Base-by-base conservation (phyloP, 352 stramenopile species). In the Pythium periplocum region DNA sequence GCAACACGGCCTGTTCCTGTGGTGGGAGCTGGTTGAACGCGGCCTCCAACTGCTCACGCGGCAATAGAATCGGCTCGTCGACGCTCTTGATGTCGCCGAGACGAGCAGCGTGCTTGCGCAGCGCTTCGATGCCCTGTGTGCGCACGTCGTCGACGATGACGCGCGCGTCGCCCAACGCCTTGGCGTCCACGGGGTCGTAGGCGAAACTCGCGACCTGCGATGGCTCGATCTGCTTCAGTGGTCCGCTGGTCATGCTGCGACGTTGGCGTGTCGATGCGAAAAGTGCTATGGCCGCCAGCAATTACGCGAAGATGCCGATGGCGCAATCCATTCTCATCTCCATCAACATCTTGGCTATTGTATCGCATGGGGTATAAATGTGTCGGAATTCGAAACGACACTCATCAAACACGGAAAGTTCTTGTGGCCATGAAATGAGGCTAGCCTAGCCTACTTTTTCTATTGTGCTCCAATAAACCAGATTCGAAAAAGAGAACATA, bases 1-100 rank as follows among this genome's bases (percentile, higher is more conserved):
- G 57, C 7, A 98, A 71, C 37, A 97, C 77, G 3, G 59, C 59
- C 53, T 90, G 80, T 57, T 98, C 77, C n/a, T 73, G 44, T 45
- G 39, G 51, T 0, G 74, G 67, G 2, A 98, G 71, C 37, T 56
- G 47, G 2, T 96, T 77, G 68, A 90, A 98, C 2, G 94, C 96
- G 7, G 71, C 71, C 54, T 93, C 61, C 40, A 98, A 81, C 46
- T 92, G 69, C 2, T 69, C 66, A 35, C 72, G 69, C 53, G 56
- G 52, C 8, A 96, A 69, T 6, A 93, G 51, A 17, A 93, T 48
- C 7, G 75, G 54, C 45, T 72, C 53, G 47, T 74, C 51, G 7
- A 57, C 59, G 41, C 44, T 60, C 32, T 74, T 49, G 17, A 92
- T 61, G 63, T 94, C 83, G 44, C 82, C 79, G 6, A 94, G 70